Evolutionary conservation across 2,329 filamentous ascomycete genomes (phyloP).

Genomic region (Aureobasidium vineae): DNA sequence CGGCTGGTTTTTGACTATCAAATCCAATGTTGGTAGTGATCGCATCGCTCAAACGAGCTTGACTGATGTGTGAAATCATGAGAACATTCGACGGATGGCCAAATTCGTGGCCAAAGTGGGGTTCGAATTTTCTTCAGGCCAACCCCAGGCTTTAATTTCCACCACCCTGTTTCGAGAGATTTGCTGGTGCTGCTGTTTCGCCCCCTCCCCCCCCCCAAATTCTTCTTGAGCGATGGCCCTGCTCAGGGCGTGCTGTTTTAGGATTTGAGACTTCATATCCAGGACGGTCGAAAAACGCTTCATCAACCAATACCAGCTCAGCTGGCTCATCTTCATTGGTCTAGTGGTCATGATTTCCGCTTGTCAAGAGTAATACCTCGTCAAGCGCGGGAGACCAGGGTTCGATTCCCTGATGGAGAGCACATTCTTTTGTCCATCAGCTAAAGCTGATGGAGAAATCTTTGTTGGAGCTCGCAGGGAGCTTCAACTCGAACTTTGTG

Average conservation of each 20-base stretch:
- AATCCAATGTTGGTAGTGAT: too few relatives aligned
- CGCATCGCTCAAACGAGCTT: too few relatives aligned
- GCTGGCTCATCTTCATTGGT: slow-evolving; percentile 1
- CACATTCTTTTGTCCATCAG: background rate
- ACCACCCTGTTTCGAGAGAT: background rate
- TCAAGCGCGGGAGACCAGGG: background rate
- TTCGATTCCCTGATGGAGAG: background rate
- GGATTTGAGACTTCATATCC: too few relatives aligned
- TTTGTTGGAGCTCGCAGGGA: background rate
- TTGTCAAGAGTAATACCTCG: background rate
- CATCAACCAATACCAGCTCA: background rate
- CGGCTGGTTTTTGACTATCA: too few relatives aligned
- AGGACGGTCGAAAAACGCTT: too few relatives aligned
- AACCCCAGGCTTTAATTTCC: background rate
- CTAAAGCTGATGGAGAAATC: background rate
- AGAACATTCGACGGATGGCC: background rate
- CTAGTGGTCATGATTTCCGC: background rate
- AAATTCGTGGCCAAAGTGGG: background rate
- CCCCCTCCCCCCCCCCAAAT: too few relatives aligned
- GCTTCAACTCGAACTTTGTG: too few relatives aligned
- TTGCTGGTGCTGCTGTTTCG: too few relatives aligned
- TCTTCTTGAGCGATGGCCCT: too few relatives aligned
- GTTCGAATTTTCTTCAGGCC: background rate
- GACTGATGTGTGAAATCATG: too few relatives aligned
- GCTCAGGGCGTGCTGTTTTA: too few relatives aligned